Percentiles rank a stretch among this genome's conserved stretches.
Conservation (phyloP, 2,329 filamentous ascomycete species). For the Cordyceps farinosa region DNA sequence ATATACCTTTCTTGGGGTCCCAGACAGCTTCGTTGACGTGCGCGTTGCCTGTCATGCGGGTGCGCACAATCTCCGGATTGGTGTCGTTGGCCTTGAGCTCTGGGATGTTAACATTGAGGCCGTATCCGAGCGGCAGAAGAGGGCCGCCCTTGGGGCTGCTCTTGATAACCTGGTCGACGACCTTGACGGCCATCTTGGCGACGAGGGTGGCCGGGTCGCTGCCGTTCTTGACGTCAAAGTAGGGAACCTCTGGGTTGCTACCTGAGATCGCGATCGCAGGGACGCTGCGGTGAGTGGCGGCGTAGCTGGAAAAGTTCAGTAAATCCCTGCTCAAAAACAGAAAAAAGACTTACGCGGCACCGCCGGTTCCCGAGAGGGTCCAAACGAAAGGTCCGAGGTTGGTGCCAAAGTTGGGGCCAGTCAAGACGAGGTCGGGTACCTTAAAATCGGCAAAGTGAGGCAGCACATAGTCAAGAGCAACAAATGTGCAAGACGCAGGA, state of each 20-base stretch:
- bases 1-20: constrained; percentile 41
- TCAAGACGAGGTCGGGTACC: constrained; percentile 51
- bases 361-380: constrained; percentile 48
- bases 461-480: constrained; percentile 54
- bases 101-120: constrained; percentile 50
- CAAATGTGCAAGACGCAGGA: constrained; percentile 52
- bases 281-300: constrained; percentile 45
- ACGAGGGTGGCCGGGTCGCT: constrained; percentile 44
- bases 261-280: constrained; percentile 49
- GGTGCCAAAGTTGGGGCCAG: constrained; percentile 53
- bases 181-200: constrained; percentile 39
- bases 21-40: constrained; percentile 43
- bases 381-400: constrained; percentile 54
- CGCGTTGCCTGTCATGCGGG: constrained; percentile 47
- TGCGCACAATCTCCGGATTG: constrained; percentile 43
- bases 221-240: constrained; percentile 35
- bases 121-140: constrained; percentile 47
- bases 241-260: constrained; percentile 40
- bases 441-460: constrained; percentile 45
- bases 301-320: constrained; percentile 35
- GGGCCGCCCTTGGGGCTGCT: constrained; percentile 30
- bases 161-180: constrained; percentile 43
- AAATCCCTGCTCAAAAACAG: background rate
- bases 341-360: constrained; percentile 33
- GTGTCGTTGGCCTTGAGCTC: constrained; percentile 38